Base-by-base conservation (phyloP, 306 rosid species). In the Neltuma alba region DNA sequence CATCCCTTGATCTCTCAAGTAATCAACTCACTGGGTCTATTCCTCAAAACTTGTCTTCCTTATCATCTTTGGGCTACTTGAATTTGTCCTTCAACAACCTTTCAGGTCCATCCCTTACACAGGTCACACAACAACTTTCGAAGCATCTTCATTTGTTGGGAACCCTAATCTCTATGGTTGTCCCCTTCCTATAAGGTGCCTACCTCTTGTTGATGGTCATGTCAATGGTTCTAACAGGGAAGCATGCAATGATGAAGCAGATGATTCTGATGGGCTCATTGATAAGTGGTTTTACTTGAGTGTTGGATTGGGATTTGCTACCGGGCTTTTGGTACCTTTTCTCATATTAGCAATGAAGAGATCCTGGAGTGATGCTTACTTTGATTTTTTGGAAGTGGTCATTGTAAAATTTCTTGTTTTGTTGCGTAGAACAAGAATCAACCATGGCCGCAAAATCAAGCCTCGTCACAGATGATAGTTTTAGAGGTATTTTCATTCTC, bases 251-350 rank as follows among this genome's bases (percentile, higher is more conserved):
- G 73, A 57, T 3, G 57, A 50, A 34, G 44, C 1, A 7, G 4
- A 33, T 33, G 82, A 50, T 11, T 63, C 78, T 47, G 57, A 20
- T 63, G 27, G 25, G 18, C 21, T 85, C 25, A 48, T 80, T 57
- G 93, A 85, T 44, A 55, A 75, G 3, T 82, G 87, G 88, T 89
- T 89, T 82, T 87, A 83, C 80, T 36, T 84, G 73, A 79, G 88
- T 63, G 78, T n/a, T n/a, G n/a, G n/a, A n/a, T n/a, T n/a, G n/a
- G n/a, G n/a, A n/a, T n/a, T n/a, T n/a, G n/a, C n/a, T n/a, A n/a
- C n/a, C n/a, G n/a, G n/a, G n/a, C n/a, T n/a, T n/a, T n/a, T n/a
- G n/a, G n/a, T n/a, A n/a, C n/a, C n/a, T n/a, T n/a, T n/a, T n/a
- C n/a, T n/a, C n/a, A n/a, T n/a, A n/a, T n/a, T n/a, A n/a, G n/a